Conservation (phyloP, 2,329 filamentous ascomycete species). For the Periconia macrospinosa region DNA sequence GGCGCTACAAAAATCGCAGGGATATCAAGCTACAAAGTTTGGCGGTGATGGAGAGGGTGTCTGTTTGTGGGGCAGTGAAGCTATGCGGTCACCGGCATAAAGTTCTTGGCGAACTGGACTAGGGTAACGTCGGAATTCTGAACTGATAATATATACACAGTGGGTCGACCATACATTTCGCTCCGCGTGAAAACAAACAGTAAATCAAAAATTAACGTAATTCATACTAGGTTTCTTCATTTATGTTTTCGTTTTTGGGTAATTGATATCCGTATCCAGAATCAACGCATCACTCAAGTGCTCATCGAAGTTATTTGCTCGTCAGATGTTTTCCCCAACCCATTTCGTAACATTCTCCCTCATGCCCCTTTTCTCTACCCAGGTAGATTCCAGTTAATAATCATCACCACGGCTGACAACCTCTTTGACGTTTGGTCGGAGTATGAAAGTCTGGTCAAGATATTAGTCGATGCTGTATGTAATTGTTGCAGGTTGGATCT, state of each 20-base stretch:
- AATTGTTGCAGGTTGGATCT: constrained; percentile 44
- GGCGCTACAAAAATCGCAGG: neutral
- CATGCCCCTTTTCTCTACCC: neutral
- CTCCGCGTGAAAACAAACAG: no score
- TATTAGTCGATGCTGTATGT: constrained; percentile 10
- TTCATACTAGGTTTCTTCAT: no score
- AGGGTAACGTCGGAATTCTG: no score
- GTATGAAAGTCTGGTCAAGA: constrained; percentile 37
- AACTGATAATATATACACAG: no score
- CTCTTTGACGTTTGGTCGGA: constrained; percentile 67
- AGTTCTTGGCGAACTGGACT: constrained; percentile 1
- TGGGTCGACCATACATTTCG: no score
- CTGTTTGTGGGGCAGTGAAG: constrained; percentile 2
- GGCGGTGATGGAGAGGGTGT: neutral
- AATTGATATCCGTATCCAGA: neutral
- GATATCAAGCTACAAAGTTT: neutral
- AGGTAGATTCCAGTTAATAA: constrained; percentile 57
- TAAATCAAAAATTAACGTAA: no score
- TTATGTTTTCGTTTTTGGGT: neutral
- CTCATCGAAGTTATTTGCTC: neutral
- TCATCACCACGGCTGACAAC: constrained; percentile 85
- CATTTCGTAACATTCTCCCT: neutral
- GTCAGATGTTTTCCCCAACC: neutral
- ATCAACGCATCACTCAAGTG: neutral
- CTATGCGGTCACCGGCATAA: constrained; percentile 12